Conservation (phyloP, 371 early-diverging fungal species). For the Mortierella polycephala region DNA sequence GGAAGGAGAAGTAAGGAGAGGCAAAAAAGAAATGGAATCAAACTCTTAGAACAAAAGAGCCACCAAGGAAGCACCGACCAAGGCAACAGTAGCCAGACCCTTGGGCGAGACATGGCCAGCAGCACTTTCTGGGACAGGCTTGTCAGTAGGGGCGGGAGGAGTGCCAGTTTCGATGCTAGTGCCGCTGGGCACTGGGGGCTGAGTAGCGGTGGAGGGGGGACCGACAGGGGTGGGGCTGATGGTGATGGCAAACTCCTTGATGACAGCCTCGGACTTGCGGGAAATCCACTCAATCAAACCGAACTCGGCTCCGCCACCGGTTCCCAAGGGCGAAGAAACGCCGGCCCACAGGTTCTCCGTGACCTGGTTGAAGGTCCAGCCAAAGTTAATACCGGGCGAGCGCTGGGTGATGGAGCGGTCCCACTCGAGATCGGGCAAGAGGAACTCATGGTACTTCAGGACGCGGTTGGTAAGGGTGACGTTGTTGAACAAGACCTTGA, state of each 20-base stretch:
- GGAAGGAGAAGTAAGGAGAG: neutral
- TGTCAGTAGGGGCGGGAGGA: constrained; percentile 4
- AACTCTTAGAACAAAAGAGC: constrained; percentile 18
- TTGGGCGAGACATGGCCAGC: constrained; percentile 13
- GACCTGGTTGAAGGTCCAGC: constrained; percentile 59
- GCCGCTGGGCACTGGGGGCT: constrained; percentile 4
- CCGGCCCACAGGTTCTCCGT: constrained; percentile 58
- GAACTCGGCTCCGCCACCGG: constrained; percentile 61
- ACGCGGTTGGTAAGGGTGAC: constrained; percentile 62
- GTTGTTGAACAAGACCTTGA: constrained; percentile 63
- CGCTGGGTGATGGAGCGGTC: constrained; percentile 63
- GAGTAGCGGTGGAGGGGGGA: constrained; percentile 46
- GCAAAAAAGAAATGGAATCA: neutral
- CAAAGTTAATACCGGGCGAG: constrained; percentile 66
- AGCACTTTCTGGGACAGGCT: constrained; percentile 3
- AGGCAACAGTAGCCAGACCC: constrained; percentile 18
- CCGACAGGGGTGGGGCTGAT: constrained; percentile 56
- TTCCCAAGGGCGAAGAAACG: constrained; percentile 51
- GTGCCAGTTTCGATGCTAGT: neutral
- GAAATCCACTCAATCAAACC: constrained; percentile 62
- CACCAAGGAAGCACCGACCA: constrained; percentile 27
- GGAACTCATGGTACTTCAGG: constrained; percentile 61
- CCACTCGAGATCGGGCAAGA: constrained; percentile 63
- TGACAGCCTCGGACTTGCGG: constrained; percentile 35
- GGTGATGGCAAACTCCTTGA: constrained; percentile 57